A percentile compares a stretch with the other conserved stretches of the same genome.
Conservation (phyloP, 768 basidiomycete genomes). For the Rhizopogon roseolus region DNA sequence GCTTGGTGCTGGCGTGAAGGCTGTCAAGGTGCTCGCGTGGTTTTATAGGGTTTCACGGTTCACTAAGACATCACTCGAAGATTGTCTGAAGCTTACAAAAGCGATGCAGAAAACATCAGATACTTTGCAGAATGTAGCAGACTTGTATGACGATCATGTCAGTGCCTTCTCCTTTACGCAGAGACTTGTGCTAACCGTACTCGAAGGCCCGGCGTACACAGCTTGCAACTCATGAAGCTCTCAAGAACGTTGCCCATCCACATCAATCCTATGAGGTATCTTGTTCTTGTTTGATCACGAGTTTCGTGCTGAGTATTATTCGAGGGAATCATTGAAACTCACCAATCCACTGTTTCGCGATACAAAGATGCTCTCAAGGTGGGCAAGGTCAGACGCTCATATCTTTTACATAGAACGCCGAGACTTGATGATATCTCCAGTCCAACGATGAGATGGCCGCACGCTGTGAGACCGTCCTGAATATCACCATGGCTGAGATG, state of each 20-base stretch:
- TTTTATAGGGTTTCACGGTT: background rate
- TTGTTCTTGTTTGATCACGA: background rate
- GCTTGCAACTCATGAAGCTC: slow-evolving; percentile 66
- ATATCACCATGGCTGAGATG: slow-evolving; percentile 87
- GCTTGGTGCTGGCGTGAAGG: slow-evolving; percentile 88
- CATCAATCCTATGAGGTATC: slow-evolving; percentile 63
- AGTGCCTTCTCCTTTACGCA: slow-evolving; percentile 18
- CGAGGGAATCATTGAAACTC: slow-evolving; percentile 71
- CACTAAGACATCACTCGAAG: slow-evolving; percentile 28
- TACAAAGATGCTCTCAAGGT: slow-evolving; percentile 49
- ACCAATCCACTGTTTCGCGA: slow-evolving; percentile 60
- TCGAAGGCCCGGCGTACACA: slow-evolving; percentile 67
- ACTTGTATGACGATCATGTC: slow-evolving; percentile 77
- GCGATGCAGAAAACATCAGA: slow-evolving; percentile 75
- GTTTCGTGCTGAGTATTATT: background rate
- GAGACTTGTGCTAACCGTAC: slow-evolving; percentile 1
- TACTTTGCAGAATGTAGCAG: slow-evolving; percentile 67
- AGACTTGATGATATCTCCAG: slow-evolving; percentile 26
- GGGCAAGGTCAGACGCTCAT: slow-evolving; percentile 29
- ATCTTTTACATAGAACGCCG: background rate
- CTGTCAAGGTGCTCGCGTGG: slow-evolving; percentile 48
- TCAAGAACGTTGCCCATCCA: slow-evolving; percentile 77
- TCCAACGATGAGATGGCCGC: slow-evolving; percentile 60
- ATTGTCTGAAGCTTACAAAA: slow-evolving; percentile 74
- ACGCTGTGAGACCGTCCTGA: slow-evolving; percentile 84